A percentile compares a stretch with the other conserved stretches of the same genome.
Evolutionary conservation across 139 green algal genomes (phyloP).

Genomic region (Chlorella sp.): DNA sequence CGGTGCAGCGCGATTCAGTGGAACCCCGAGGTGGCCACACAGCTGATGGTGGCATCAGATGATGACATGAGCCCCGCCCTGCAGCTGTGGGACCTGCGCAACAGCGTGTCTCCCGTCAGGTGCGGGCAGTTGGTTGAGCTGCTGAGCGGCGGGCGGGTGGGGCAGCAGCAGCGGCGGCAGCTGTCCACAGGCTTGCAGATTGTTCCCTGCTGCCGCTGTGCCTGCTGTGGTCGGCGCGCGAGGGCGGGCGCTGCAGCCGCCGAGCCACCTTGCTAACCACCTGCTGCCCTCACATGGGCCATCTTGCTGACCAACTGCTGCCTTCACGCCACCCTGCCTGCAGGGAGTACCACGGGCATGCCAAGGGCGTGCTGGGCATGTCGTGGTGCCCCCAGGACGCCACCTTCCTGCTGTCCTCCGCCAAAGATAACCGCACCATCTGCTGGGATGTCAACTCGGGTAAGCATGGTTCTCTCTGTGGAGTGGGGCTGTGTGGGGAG

Average conservation of each 20-base stretch:
- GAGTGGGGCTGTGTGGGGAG: neutral
- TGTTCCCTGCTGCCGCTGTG: too few relatives aligned
- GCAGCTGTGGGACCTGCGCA: slow-evolving; percentile 97
- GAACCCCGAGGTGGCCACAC: slow-evolving; percentile 92
- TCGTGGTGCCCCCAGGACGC: slow-evolving; percentile 92
- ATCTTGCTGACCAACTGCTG: too few relatives aligned
- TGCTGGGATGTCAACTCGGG: slow-evolving; percentile 87
- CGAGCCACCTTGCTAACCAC: too few relatives aligned
- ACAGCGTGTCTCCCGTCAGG: slow-evolving; percentile 82
- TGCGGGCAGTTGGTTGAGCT: too few relatives aligned
- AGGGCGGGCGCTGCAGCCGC: too few relatives aligned
- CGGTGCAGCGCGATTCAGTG: slow-evolving; percentile 85
- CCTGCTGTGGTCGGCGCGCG: too few relatives aligned
- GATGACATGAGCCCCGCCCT: slow-evolving; percentile 86
- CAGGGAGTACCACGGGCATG: slow-evolving; percentile 88
- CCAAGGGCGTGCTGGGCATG: slow-evolving; percentile 88
- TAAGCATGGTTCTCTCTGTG: neutral
- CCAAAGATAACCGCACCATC: slow-evolving; percentile 95
- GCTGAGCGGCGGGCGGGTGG: too few relatives aligned
- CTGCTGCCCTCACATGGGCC: too few relatives aligned
- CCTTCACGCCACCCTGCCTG: too few relatives aligned
- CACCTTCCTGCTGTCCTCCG: slow-evolving; percentile 85
- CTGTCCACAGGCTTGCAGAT: too few relatives aligned
- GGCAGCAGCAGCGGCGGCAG: too few relatives aligned
- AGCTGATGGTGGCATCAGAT: slow-evolving; percentile 95